Evolutionary conservation across 345 rosid species (phyloP).

Genomic region (Noccaea caerulescens): DNA sequence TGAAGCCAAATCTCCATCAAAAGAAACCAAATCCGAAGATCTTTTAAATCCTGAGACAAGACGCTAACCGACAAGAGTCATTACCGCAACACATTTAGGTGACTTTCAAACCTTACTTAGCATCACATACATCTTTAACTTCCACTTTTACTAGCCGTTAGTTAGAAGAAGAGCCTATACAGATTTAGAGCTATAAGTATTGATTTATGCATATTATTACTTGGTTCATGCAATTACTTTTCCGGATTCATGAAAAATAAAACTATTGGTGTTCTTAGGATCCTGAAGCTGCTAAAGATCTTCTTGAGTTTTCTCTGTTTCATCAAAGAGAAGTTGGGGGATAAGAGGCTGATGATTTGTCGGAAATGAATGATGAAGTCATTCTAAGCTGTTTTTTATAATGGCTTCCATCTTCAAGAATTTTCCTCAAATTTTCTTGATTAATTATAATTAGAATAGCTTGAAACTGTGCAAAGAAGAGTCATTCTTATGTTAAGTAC

Average conservation of each 20-base stretch:
- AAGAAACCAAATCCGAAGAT: conserved; percentile 40
- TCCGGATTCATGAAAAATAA: conserved; percentile 10
- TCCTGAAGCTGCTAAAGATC: conserved; percentile 16
- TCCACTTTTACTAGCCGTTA: background rate
- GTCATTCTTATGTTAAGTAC: background rate
- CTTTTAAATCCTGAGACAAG: conserved; percentile 38
- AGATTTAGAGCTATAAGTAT: background rate
- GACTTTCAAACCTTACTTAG: conserved; percentile 17
- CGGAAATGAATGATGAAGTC: background rate
- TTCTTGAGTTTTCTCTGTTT: background rate
- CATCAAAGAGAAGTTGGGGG: conserved; percentile 4
- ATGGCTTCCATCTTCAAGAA: conserved; percentile 26
- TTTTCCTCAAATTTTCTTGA: conserved; percentile 5
- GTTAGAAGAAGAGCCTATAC: conserved; percentile 8
- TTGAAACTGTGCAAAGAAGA: conserved; percentile 22
- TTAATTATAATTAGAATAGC: conserved; percentile 16
- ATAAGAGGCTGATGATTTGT: conserved; percentile 5
- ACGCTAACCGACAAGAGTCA: conserved; percentile 17
- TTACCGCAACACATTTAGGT: conserved; percentile 25
- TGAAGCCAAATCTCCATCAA: conserved; percentile 38
- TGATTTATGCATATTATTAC: background rate
- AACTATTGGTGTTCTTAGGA: conserved; percentile 8
- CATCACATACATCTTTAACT: conserved; percentile 11
- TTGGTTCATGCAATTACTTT: conserved; percentile 5
- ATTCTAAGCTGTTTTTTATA: background rate